Base-by-base conservation (phyloP, 2,329 filamentous ascomycete genomes). In the Neopestalotiopsis sp. region DNA sequence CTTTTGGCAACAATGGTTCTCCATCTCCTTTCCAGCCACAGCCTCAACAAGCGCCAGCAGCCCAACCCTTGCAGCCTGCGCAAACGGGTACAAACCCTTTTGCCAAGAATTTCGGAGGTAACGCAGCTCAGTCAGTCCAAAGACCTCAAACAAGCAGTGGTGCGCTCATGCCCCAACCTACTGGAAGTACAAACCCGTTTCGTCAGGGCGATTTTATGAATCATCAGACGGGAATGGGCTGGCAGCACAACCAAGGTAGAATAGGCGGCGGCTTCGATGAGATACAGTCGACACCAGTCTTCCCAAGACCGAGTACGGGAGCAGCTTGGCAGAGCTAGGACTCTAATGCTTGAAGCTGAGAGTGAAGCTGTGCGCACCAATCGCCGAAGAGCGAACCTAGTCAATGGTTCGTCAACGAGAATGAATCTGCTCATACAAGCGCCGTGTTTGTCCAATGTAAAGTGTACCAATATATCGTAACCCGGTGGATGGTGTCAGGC, bases 131-230 rank as follows among this genome's bases (percentile, higher is more conserved):
- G 58, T 74, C 74, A 65, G 78, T 80, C 45, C 82, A 83, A 65
- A 78, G 82, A n/a, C 84, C 83, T 0, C 83, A 84, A 57, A 83
- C 84, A 1, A 83, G 81, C 49, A 81, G 80, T 42, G 80, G 79
- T 38, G 34, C 34, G 63, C 82, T 96, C 4, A 87, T 87, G 66
- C 89, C 94, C 2, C 94, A 95, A 75, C 88, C 92, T 1, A 98
- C 95, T 0, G 95, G 94, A 9, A 94, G 89, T 75, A 98, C 95
- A 2, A 99, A 99, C 76, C 96, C 96, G 0, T 98, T 98, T 86
- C 89, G 96, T 17, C 94, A 98, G 77, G 94, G 92, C 60, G 90
- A 91, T 4, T 97, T 98, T 79, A 91, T 97, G 66, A 96, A 97
- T 77, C 94, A 97, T 76, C 86, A 90, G 71, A 97, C 94, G 0